Conservation (phyloP, 2,329 filamentous ascomycete species). For the Colletotrichum liriopes region DNA sequence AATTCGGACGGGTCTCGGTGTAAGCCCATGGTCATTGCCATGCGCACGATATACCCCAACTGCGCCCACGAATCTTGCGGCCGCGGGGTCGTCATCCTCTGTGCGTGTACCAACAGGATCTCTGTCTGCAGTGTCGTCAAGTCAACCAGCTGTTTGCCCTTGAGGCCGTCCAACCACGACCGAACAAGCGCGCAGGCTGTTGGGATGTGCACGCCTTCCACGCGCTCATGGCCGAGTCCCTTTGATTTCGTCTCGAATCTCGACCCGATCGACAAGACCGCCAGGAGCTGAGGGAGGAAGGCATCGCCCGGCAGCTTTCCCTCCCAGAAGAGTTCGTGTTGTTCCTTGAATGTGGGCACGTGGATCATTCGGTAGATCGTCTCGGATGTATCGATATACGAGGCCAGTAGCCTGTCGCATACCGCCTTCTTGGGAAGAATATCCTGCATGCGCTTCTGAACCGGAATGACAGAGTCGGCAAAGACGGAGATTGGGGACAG, state of each 20-base stretch:
- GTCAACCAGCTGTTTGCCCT: conserved; percentile 68
- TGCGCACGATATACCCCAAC: conserved; percentile 69
- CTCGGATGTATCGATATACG: conserved; percentile 67
- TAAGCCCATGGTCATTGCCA: conserved; percentile 73
- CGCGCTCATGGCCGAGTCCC: conserved; percentile 66
- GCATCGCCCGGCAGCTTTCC: conserved; percentile 62
- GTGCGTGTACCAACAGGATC: conserved; percentile 67
- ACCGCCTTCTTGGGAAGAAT: conserved; percentile 66
- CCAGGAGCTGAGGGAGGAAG: conserved; percentile 69
- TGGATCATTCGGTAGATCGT: conserved; percentile 69
- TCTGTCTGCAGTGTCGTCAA: conserved; percentile 69
- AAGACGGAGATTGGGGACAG: conserved; percentile 69
- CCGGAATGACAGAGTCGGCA: conserved; percentile 72
- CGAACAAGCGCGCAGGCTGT: conserved; percentile 70
- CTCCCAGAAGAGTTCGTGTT: conserved; percentile 69
- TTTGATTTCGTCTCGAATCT: conserved; percentile 67
- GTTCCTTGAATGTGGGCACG: conserved; percentile 64
- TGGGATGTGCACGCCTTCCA: conserved; percentile 70
- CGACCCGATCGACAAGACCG: conserved; percentile 68
- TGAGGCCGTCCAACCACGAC: conserved; percentile 67
- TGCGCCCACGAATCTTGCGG: conserved; percentile 69
- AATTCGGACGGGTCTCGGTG: conserved; percentile 72
- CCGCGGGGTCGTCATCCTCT: conserved; percentile 64
- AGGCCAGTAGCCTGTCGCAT: conserved; percentile 66
- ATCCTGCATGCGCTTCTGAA: conserved; percentile 71